Evolutionary conservation across 805 yeast species (phyloP), one percentile per base, ranked within the genome.

Genomic region (Wickerhamiella parazyma): DNA sequence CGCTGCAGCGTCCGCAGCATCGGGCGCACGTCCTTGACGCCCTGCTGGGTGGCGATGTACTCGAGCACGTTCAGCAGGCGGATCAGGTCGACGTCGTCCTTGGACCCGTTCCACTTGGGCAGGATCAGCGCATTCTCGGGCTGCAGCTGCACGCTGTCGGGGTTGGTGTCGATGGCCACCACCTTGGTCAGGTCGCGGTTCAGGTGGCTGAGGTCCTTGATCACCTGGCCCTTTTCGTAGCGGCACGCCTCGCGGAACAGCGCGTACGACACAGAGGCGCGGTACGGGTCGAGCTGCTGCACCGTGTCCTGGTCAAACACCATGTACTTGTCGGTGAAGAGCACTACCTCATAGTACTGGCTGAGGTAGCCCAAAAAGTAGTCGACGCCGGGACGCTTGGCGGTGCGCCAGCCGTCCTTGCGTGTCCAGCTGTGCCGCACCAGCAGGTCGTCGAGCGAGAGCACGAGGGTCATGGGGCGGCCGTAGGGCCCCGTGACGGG

Each of bases 331-430:
- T 86, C 77, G 26, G 89, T 76, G 61, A 91, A 91, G 38, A 93
- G 67, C 42, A 91, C 97, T 59, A 91, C 79, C 67, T 91, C 99
- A 64, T 89, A 91, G 69, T 86, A 89, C 66, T 84, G 94, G 6
- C 95, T 82, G 54, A 91, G 69, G 64, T 91, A 91, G 22, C 94
- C 95, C 59, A 91, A 68, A 66, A 91, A 91, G 69, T 91, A 91
- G 63, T 93, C 98, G 48, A 85, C 78, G 49, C 98, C 99, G 26
- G 98, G 97, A 68, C 99, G 84, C 70, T 91, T 91, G 24, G 95
- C 97, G 12, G 96, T 89, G 67, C 91, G 79, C 99, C 99, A 91
- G 44, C 98, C 98, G 59, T 76, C 71, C 62, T 83, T 76, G 52
- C 84, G 75, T 45, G 83, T 74, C 98, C 98, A 91, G 49, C 80